A percentile compares a stretch with the other conserved stretches of the same genome.
Conservation (phyloP, 164 flowering plant species). For the Saururus chinensis region DNA sequence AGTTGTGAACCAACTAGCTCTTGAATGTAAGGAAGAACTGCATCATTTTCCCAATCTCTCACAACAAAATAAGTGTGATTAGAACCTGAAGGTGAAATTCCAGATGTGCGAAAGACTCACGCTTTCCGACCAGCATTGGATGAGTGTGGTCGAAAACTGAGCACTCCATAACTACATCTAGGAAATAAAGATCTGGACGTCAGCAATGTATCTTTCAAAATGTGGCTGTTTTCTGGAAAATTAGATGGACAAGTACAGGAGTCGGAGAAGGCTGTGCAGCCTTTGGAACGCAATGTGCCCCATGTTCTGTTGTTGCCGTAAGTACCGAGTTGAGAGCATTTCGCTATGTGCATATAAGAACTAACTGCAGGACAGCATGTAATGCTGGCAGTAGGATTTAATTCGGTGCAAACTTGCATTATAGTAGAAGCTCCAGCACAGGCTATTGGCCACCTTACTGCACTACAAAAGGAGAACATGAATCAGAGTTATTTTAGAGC, state of each 20-base stretch:
- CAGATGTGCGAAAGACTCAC: no score
- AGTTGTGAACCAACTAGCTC: constrained; percentile 61
- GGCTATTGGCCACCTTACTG: constrained; percentile 3
- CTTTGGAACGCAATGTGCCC: not conserved
- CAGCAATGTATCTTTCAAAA: constrained; percentile 5
- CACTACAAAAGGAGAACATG: no score
- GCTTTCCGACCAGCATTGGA: constrained; percentile 19
- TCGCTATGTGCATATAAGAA: constrained; percentile 1
- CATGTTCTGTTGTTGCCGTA: not conserved
- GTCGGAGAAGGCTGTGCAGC: constrained; percentile 1
- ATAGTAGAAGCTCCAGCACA: not conserved
- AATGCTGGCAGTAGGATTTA: not conserved
- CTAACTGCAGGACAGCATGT: not conserved
- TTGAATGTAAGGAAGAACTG: constrained; percentile 42
- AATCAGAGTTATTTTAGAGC: no score
- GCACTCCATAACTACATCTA: constrained; percentile 10
- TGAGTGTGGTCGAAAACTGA: constrained; percentile 25
- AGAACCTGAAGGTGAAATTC: constrained; percentile 22
- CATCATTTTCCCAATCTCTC: constrained; percentile 43
- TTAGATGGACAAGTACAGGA: constrained; percentile 7
- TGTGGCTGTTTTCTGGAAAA: constrained; percentile 1
- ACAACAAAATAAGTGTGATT: constrained; percentile 22
- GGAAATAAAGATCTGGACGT: constrained; percentile 9
- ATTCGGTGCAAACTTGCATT: constrained; percentile 1
- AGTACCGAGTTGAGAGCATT: not conserved